Evolutionary conservation across 2,329 filamentous ascomycete genomes (phyloP).

Genomic region (Fusarium humuli): DNA sequence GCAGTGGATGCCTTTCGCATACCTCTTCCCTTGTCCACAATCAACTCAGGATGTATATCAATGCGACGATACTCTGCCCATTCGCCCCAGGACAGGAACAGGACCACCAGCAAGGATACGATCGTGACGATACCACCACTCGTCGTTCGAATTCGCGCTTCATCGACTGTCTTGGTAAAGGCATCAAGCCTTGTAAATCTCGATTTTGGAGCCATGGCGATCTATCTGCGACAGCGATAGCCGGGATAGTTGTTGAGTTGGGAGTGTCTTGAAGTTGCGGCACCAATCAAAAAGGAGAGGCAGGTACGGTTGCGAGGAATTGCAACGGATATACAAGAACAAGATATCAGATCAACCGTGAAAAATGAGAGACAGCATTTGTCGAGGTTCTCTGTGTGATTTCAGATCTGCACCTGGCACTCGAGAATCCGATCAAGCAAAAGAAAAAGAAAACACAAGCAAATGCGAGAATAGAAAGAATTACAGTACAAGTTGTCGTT

Average conservation of each 20-base stretch:
- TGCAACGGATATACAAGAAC: constrained; percentile 11
- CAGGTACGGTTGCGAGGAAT: constrained; percentile 5
- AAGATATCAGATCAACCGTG: constrained; percentile 14
- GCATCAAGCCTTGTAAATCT: constrained; percentile 97
- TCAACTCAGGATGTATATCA: constrained; percentile 87
- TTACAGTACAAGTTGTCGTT: constrained; percentile 28
- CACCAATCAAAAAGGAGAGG: constrained; percentile 39
- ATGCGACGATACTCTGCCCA: constrained; percentile 93
- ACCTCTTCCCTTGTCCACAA: constrained; percentile 98
- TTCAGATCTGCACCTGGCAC: constrained; percentile 37
- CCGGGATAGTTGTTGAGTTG: constrained; percentile 19
- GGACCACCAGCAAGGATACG: constrained; percentile 84
- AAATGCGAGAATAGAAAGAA: constrained; percentile 30
- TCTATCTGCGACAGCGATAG: constrained; percentile 15
- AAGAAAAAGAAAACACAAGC: constrained; percentile 27
- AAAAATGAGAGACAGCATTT: constrained; percentile 38
- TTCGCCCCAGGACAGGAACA: constrained; percentile 93
- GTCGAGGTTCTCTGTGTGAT: constrained; percentile 18
- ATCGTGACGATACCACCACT: constrained; percentile 97
- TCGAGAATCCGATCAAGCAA: constrained; percentile 26
- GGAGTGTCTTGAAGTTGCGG: constrained; percentile 12
- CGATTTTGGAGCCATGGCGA: constrained; percentile 85
- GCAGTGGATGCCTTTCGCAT: constrained; percentile 43
- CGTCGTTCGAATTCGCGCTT: constrained; percentile 94
- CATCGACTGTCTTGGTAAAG: constrained; percentile 99